A percentile compares a stretch with the other conserved stretches of the same genome.
These are phyloP conservation scores for Carex kokanica DNA, from an alignment of 176 grass and related monocot genomes.

Conservation along the genomic window DNA sequence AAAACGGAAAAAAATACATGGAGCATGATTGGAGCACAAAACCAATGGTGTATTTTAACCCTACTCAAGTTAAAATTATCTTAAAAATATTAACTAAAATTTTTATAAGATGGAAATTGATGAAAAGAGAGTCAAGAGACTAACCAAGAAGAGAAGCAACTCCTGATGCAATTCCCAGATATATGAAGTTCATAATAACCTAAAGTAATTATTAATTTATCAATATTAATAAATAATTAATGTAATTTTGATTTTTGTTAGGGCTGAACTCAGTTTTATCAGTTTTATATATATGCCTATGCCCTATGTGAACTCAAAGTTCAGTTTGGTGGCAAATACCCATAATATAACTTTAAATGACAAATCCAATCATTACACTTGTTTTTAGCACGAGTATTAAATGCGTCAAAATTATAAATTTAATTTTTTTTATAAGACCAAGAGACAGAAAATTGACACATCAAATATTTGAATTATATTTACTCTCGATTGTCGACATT, in stretches of 20 bases:
- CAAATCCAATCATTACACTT: no score
- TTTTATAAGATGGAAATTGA: background rate
- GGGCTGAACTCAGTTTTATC: background rate
- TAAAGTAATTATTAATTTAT: conserved; percentile 15
- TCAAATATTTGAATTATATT: no score
- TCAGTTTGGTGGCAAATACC: background rate
- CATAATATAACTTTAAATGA: background rate
- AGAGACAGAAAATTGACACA: no score
- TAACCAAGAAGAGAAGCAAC: conserved; percentile 56
- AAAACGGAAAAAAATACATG: no score
- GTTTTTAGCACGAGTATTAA: no score
- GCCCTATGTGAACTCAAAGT: background rate
- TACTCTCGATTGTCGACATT: no score
- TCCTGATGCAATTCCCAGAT: conserved; percentile 65
- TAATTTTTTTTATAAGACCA: no score
- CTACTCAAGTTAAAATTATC: background rate
- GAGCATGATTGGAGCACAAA: no score
- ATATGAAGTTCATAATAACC: conserved; percentile 72
- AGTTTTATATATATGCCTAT: background rate
- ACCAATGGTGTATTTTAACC: no score
- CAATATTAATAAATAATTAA: background rate
- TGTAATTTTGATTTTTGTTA: background rate
- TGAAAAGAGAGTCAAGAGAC: conserved; percentile 5
- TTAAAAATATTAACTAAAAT: background rate
- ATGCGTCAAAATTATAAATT: no score